Evolutionary conservation across 75 land plant genomes (phyloP).

Genomic region (Picea glauca): DNA sequence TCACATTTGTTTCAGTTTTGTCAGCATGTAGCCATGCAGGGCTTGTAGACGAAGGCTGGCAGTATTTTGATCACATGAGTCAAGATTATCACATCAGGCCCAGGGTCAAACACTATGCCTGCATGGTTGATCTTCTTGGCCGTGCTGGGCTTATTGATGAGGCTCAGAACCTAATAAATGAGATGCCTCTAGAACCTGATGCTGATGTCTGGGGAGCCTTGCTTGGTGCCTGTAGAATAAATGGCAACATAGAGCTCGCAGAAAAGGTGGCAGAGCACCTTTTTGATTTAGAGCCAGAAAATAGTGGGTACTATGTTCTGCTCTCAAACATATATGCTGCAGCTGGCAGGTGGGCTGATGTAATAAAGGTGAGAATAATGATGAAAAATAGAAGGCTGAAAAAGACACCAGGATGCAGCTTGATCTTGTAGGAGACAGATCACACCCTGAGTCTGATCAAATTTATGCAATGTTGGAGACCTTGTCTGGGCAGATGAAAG

Average conservation of each 20-base stretch:
- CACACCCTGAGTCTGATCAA: slow-evolving; percentile 13
- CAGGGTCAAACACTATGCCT: slow-evolving; percentile 15
- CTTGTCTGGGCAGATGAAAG: background rate
- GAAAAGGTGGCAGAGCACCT: slow-evolving; percentile 10
- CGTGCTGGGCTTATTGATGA: slow-evolving; percentile 18
- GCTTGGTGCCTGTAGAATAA: slow-evolving; percentile 23
- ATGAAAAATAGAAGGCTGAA: slow-evolving; percentile 10
- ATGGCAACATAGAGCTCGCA: slow-evolving; percentile 7
- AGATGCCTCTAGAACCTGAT: slow-evolving; percentile 18
- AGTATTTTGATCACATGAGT: slow-evolving; percentile 11
- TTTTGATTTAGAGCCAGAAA: slow-evolving; percentile 13
- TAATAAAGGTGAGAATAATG: slow-evolving; percentile 11
- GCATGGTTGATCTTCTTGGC: slow-evolving; percentile 29
- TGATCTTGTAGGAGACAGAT: slow-evolving; percentile 14
- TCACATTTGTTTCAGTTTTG: slow-evolving; percentile 14
- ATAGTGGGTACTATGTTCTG: slow-evolving; percentile 14
- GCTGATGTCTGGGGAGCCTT: slow-evolving; percentile 18
- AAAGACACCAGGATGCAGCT: slow-evolving; percentile 18
- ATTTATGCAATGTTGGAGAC: slow-evolving; percentile 20
- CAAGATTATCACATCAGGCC: background rate
- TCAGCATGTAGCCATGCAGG: slow-evolving; percentile 28
- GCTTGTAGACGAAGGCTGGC: slow-evolving; percentile 18
- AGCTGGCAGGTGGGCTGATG: slow-evolving; percentile 21
- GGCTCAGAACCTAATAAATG: slow-evolving; percentile 13
- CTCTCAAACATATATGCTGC: slow-evolving; percentile 23